Percentiles rank a stretch among this genome's conserved stretches.
phyloP scores from a whole-genome alignment of 306 rosid species.

The Begonia fuchsioides region DNA sequence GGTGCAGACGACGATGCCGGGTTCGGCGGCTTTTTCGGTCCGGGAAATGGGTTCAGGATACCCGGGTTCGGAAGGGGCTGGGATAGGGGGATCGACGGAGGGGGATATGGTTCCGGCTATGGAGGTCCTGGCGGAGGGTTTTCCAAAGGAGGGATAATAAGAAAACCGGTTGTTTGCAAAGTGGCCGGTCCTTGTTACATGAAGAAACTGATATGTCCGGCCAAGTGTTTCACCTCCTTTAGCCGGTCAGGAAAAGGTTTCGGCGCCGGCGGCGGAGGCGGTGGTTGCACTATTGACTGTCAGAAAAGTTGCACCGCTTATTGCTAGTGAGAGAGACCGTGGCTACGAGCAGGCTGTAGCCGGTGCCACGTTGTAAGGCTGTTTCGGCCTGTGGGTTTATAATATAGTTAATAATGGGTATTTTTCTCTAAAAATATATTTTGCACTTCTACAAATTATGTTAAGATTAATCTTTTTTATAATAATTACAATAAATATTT shows the following conservation, averaged over 20 bases:
- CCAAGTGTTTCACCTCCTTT: conserved; percentile 80
- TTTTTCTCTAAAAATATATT: too few relatives aligned
- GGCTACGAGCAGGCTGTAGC: background rate
- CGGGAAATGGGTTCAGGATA: conserved; percentile 22
- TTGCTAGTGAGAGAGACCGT: too few relatives aligned
- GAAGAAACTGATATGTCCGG: conserved; percentile 74
- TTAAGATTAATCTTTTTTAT: too few relatives aligned
- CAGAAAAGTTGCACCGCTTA: conserved; percentile 59
- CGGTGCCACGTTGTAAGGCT: background rate
- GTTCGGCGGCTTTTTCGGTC: conserved; percentile 2
- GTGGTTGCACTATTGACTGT: conserved; percentile 89
- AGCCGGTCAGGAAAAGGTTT: conserved; percentile 78
- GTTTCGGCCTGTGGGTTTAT: too few relatives aligned
- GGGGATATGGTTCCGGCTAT: conserved; percentile 78
- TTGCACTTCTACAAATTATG: too few relatives aligned
- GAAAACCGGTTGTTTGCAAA: conserved; percentile 46
- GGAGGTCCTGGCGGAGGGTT: conserved; percentile 74
- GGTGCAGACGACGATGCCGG: conserved; percentile 7
- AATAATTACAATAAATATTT: too few relatives aligned
- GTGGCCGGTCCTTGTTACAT: conserved; percentile 76
- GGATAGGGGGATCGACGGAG: conserved; percentile 48
- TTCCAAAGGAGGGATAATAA: conserved; percentile 37
- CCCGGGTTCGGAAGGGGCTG: conserved; percentile 80
- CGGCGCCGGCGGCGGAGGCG: conserved; percentile 88
- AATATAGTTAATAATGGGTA: too few relatives aligned